A percentile compares a stretch with the other conserved stretches of the same genome.
Evolutionary conservation across 2,329 filamentous ascomycete genomes (phyloP).

Genomic region (Ascosphaera aggregata): DNA sequence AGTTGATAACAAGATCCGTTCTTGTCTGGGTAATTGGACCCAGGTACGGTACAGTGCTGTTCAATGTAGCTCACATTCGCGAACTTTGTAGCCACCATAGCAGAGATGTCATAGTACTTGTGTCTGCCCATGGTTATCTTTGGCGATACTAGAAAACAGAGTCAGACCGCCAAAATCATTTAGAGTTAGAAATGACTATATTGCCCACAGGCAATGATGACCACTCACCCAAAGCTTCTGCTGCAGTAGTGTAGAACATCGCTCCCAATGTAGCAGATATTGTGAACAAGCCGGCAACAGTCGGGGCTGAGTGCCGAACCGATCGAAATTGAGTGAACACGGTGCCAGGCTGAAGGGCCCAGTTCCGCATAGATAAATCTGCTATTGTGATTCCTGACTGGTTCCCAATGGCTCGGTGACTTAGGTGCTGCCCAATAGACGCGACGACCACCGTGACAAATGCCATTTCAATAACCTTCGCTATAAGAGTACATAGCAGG

Average conservation of each 20-base stretch:
- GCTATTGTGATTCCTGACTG: constrained; percentile 46
- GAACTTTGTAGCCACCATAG: constrained; percentile 36
- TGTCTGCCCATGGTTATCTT: constrained; percentile 38
- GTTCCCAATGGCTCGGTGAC: constrained; percentile 39
- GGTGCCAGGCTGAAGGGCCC: constrained; percentile 50
- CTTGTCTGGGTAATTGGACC: constrained; percentile 4
- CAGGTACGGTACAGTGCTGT: constrained; percentile 35
- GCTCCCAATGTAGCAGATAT: constrained; percentile 40
- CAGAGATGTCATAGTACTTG: constrained; percentile 27
- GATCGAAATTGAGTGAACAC: constrained; percentile 46
- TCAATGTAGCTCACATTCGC: constrained; percentile 36
- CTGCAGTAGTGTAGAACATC: constrained; percentile 54
- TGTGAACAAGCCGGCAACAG: constrained; percentile 39
- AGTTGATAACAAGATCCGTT: constrained; percentile 42
- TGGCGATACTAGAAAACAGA: constrained; percentile 32
- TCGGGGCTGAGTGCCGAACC: constrained; percentile 38
- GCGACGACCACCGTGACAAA: constrained; percentile 59
- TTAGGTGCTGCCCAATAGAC: constrained; percentile 51
- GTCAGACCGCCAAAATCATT: neutral
- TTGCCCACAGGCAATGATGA: neutral
- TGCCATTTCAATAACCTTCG: constrained; percentile 54
- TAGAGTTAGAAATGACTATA: neutral
- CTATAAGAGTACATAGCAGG: constrained; percentile 41
- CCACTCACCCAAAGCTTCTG: constrained; percentile 36
- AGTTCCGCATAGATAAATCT: constrained; percentile 55